Percentiles rank a stretch among this genome's conserved stretches.
These are phyloP conservation scores for Stevia rebaudiana DNA, from an alignment of 140 eudicot species.

Conservation along the genomic window DNA sequence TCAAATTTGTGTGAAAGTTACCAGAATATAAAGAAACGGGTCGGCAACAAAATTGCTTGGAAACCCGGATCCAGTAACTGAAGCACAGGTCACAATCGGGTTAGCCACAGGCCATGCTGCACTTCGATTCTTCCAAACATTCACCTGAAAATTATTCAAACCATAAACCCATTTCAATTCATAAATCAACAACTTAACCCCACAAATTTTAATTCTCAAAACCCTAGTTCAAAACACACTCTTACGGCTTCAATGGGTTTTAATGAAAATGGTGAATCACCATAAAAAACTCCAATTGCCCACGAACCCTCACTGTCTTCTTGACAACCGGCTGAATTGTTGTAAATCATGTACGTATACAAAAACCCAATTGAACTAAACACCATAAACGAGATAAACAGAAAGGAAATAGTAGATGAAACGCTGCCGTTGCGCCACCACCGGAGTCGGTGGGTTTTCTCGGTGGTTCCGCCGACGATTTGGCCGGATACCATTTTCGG, in stretches of 20 bases:
- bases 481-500: conserved; percentile 21
- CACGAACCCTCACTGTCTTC: conserved; percentile 87
- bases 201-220: neutral
- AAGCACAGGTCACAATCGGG: conserved; percentile 78
- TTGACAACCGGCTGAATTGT: conserved; percentile 37
- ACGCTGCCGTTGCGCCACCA: conserved; percentile 38
- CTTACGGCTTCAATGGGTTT: conserved; percentile 81
- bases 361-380: conserved; percentile 27
- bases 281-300: conserved; percentile 80
- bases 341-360: conserved; percentile 22
- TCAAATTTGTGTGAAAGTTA: conserved; percentile 1
- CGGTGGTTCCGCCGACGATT: conserved; percentile 24
- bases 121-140: conserved; percentile 56
- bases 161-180: neutral
- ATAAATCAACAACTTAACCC: neutral
- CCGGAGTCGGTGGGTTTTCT: conserved; percentile 27
- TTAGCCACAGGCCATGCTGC: conserved; percentile 96
- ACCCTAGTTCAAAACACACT: neutral
- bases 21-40: conserved; percentile 81
- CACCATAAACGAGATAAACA: conserved; percentile 25
- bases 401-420: conserved; percentile 23
- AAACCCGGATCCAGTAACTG: conserved; percentile 60
- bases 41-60: conserved; percentile 96
- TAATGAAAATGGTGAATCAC: conserved; percentile 74
- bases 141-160: conserved; percentile 41